These are phyloP conservation scores for Elsinoe perseae DNA, from an alignment of 2,329 filamentous ascomycete genomes.

Conservation along the genomic window DNA sequence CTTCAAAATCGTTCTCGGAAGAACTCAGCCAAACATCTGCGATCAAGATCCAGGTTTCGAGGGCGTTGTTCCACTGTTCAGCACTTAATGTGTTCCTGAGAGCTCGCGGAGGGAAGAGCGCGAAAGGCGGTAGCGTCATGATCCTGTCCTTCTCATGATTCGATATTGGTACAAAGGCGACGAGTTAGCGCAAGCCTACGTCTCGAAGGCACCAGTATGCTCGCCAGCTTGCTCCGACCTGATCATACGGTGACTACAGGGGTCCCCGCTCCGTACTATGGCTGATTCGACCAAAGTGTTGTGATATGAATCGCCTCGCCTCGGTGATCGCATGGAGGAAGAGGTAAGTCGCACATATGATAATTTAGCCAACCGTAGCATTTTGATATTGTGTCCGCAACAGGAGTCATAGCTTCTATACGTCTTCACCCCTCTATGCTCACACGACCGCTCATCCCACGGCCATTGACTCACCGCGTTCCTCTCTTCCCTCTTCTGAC, in stretches of 20 bases:
- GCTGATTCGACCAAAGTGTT: not conserved
- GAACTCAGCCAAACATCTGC: not conserved
- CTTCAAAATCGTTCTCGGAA: not conserved
- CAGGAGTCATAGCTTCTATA: conserved; percentile 2
- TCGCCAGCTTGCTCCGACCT: no score
- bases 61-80: not conserved
- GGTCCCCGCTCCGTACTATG: not conserved
- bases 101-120: not conserved
- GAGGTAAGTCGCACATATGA: not conserved
- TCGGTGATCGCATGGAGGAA: not conserved
- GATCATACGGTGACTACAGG: no score
- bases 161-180: not conserved
- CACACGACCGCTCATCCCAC: not conserved
- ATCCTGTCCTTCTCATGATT: conserved; percentile 1
- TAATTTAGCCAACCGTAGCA: not conserved
- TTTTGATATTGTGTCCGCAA: conserved; percentile 7
- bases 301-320: not conserved
- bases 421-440: conserved; percentile 12
- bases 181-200: not conserved
- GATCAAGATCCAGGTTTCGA: not conserved
- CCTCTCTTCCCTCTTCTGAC: not conserved
- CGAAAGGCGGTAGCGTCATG: conserved; percentile 4
- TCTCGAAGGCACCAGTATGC: not conserved
- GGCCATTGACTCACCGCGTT: conserved; percentile 10
- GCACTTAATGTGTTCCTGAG: not conserved